phyloP scores from a whole-genome alignment of 768 basidiomycete species.

The Imleria badia region DNA sequence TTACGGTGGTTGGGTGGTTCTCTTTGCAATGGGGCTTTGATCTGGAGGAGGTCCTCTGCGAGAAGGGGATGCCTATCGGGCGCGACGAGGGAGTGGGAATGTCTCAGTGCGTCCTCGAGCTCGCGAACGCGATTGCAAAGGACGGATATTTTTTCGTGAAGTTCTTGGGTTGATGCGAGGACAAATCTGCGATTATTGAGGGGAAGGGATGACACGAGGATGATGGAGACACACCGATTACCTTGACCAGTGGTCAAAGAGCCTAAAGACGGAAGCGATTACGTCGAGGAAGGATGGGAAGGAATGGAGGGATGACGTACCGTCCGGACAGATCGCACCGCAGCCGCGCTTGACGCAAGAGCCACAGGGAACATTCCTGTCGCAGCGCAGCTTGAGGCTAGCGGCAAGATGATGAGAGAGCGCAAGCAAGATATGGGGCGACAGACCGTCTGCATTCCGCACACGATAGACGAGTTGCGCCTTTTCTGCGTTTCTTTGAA shows the following conservation, averaged over 20 bases:
- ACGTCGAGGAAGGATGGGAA: conserved; percentile 16
- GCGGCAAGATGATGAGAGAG: not conserved
- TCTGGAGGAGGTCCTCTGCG: conserved; percentile 65
- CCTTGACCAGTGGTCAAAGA: conserved; percentile 81
- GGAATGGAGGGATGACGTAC: conserved; percentile 39
- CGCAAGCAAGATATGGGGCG: not conserved
- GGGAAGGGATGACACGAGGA: not conserved
- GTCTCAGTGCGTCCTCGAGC: conserved; percentile 68
- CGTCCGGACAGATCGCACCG: conserved; percentile 79
- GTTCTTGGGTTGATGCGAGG: conserved; percentile 74
- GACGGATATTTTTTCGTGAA: conserved; percentile 80
- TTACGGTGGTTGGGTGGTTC: conserved; percentile 51
- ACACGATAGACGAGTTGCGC: conserved; percentile 75
- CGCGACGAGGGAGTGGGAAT: conserved; percentile 58
- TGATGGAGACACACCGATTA: conserved; percentile 53
- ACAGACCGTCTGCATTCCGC: conserved; percentile 74
- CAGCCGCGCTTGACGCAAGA: conserved; percentile 81
- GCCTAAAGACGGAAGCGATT: conserved; percentile 41
- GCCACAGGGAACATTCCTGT: conserved; percentile 73
- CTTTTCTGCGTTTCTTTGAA: conserved; percentile 62
- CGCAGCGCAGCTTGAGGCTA: conserved; percentile 48
- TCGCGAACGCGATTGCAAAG: conserved; percentile 72
- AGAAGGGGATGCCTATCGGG: conserved; percentile 65
- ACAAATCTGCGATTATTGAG: conserved; percentile 54
- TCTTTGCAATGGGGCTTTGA: conserved; percentile 76